Conservation (phyloP, 768 basidiomycete species). For the Nidularia sp. region DNA sequence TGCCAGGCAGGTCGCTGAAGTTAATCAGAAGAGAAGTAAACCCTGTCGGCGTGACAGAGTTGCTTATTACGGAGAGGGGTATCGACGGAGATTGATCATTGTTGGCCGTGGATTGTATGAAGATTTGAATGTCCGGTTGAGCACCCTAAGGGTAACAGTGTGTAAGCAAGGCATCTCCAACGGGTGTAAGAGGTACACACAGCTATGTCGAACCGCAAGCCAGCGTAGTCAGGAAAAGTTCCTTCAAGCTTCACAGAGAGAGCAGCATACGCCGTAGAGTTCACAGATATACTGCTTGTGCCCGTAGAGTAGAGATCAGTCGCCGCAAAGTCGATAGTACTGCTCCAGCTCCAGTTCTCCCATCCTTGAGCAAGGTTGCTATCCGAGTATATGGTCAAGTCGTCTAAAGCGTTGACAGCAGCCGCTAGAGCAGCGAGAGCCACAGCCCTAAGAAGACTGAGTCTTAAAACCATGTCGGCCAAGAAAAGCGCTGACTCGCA, state of each 20-base stretch:
- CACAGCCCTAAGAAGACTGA: not conserved
- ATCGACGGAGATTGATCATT: constrained; percentile 31
- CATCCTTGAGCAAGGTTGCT: constrained; percentile 35
- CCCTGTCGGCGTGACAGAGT: constrained; percentile 23
- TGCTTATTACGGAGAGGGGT: constrained; percentile 37
- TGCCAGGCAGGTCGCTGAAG: constrained; percentile 42
- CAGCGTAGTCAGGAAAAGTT: constrained; percentile 38
- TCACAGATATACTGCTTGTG: constrained; percentile 37
- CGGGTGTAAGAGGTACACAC: constrained; percentile 18
- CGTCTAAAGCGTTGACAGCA: constrained; percentile 19
- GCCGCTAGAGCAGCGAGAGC: constrained; percentile 7
- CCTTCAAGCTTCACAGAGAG: constrained; percentile 41
- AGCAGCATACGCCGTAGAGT: constrained; percentile 37
- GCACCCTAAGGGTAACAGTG: constrained; percentile 24
- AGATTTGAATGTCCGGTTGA: constrained; percentile 39
- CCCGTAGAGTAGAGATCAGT: constrained; percentile 36
- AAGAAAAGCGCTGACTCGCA: too few species aligned
- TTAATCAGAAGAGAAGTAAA: constrained; percentile 45
- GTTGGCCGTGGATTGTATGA: constrained; percentile 33
- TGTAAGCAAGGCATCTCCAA: not conserved
- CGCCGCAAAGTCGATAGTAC: constrained; percentile 35
- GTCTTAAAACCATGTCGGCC: not conserved
- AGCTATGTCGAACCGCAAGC: constrained; percentile 48
- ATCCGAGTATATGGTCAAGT: constrained; percentile 39
- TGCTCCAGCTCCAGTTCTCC: constrained; percentile 53